Conservation (phyloP, 2,329 filamentous ascomycete species). For the Microcyclosporella mali region DNA sequence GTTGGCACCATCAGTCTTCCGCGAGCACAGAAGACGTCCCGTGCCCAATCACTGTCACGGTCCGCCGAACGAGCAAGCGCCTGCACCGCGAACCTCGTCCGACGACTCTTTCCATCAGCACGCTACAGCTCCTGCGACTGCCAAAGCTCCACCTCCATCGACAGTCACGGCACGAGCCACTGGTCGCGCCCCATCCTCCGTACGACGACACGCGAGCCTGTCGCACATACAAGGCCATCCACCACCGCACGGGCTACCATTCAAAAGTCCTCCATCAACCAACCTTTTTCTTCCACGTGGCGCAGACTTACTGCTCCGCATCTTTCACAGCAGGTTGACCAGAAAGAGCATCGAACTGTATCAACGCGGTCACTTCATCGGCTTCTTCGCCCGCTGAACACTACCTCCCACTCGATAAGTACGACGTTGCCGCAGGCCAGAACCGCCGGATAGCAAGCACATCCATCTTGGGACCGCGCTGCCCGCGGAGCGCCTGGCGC, state of each 20-base stretch:
- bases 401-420: background rate
- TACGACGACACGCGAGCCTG: too few relatives aligned
- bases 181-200: too few relatives aligned
- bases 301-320: background rate
- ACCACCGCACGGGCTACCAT: too few relatives aligned
- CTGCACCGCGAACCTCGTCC: constrained; percentile 1
- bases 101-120: constrained; percentile 1
- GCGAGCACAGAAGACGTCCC: too few relatives aligned
- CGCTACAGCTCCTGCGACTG: background rate
- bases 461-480: constrained; percentile 13
- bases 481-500: constrained; percentile 23
- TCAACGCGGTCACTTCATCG: background rate
- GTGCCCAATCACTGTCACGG: background rate
- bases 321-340: background rate
- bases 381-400: too few relatives aligned
- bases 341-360: background rate
- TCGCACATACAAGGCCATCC: too few relatives aligned
- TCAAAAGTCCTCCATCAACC: background rate
- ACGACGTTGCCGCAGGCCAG: background rate
- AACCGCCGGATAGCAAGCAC: constrained; percentile 9
- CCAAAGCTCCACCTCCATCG: background rate
- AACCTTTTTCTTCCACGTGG: background rate
- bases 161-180: background rate
- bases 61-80: background rate
- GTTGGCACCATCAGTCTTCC: too few relatives aligned